Evolutionary conservation across 2,329 filamentous ascomycete genomes (phyloP), one percentile per base, ranked within the genome.

Genomic region (Paraphaeosphaeria sporulosa): DNA sequence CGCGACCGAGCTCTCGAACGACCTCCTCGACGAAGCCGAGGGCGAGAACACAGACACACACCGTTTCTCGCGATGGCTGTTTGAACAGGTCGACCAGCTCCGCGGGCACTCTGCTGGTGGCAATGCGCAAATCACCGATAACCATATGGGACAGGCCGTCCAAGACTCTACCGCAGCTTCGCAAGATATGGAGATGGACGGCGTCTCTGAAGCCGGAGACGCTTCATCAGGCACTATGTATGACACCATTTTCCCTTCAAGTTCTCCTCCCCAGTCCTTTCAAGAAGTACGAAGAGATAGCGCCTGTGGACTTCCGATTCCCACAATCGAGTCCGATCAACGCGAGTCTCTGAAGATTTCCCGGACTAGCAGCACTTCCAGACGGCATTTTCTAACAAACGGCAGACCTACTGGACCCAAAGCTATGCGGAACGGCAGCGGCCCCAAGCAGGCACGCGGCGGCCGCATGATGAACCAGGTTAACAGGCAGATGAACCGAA

Each of bases 361-460:
- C 27, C 40, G 19, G 25, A 40, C 30, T 17, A 4, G 10, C 40
- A 13, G 40, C 19, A 23, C 19, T 42, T 3, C 8, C 9, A 32
- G 54, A 21, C 42, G 25, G 51, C 59, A 55, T 8, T 32, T 4
- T 43, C 73, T 75, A 63, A 76, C 65, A 57, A n/a, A 19, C 30
- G n/a, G n/a, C 71, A 97, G 94, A 73, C 95, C 95, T 10, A 98
- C 93, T 54, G 95, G 94, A 58, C 95, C 95, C 19, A 95, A 94
- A 77, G 93, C 94, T 36, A 97, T 98, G 93, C 91, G 95, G 72
- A 92, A 90, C 75, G 87, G 87, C 55, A 86, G 82, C 69, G 73
- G 58, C 58, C 23, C 71, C 56, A 74, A 75, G 56, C 79, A 74
- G 56, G 79, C 70, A 60, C 88, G 92, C 67, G 90, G 91, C 60